These are phyloP conservation scores for Fusarium nematophilum DNA, from an alignment of 2,329 filamentous ascomycete genomes.

Conservation along the genomic window DNA sequence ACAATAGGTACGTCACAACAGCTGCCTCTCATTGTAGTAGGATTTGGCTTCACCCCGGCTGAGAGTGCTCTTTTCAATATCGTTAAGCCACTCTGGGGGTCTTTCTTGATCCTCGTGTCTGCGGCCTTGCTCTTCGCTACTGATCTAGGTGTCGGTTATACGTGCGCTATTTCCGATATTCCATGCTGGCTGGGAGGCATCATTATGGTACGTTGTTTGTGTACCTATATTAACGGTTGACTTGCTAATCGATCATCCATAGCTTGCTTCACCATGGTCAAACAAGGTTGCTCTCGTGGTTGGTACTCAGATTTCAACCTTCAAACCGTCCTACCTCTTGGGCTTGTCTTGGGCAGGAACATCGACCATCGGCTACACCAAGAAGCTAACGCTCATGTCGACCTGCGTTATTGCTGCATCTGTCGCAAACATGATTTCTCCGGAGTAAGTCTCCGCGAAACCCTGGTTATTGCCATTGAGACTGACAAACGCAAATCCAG, in stretches of 20 bases:
- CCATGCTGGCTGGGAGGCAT: not conserved
- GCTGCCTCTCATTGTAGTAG: not conserved
- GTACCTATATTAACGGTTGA: too few relatives aligned
- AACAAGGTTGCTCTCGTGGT: slow-evolving; percentile 3
- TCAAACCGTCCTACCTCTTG: not conserved
- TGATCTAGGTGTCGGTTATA: not conserved
- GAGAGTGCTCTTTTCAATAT: not conserved
- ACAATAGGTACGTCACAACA: slow-evolving; percentile 1
- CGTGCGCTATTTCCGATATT: not conserved
- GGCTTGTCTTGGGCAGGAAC: not conserved
- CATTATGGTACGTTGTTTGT: not conserved
- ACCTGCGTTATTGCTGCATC: slow-evolving; percentile 2
- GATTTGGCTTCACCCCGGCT: not conserved
- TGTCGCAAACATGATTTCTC: not conserved
- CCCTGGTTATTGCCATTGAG: not conserved
- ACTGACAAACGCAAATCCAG: not conserved
- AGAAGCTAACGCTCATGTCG: not conserved
- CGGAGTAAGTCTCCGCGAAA: not conserved
- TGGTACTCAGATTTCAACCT: not conserved
- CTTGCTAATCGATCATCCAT: not conserved
- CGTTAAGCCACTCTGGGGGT: not conserved
- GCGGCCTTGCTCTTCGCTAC: not conserved
- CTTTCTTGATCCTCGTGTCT: not conserved
- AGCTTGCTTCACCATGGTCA: slow-evolving; percentile 3
- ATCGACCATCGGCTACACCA: not conserved